Conservation (phyloP, 345 rosid genomes). For the Psidium friedrichsthalianum region DNA sequence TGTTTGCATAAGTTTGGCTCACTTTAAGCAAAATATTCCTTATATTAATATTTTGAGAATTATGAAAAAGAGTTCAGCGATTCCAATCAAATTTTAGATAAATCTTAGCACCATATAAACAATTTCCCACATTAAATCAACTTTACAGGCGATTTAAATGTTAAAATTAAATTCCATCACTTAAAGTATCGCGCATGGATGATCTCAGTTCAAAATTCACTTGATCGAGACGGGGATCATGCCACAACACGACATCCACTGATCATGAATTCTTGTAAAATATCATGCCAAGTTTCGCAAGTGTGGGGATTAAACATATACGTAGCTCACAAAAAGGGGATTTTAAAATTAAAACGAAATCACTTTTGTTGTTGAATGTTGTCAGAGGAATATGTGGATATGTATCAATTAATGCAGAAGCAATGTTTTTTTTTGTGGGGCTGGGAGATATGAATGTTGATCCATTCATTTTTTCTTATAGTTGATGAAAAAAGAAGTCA, state of each 20-base stretch:
- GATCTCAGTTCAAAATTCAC: not conserved
- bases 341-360: not conserved
- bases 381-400: not conserved
- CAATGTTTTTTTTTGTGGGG: no score
- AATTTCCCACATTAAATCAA: not conserved
- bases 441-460: not conserved
- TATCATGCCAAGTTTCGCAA: not conserved
- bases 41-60: not conserved
- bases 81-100: not conserved
- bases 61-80: not conserved
- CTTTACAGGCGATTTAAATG: fast-evolving
- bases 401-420: not conserved
- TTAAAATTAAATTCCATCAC: not conserved
- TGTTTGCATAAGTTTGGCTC: not conserved
- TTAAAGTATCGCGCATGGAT: not conserved
- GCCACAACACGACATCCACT: not conserved
- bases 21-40: not conserved
- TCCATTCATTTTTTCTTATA: not conserved
- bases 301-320: not conserved
- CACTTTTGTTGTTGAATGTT: not conserved
- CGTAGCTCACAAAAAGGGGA: not conserved
- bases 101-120: not conserved
- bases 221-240: not conserved
- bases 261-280: not conserved
- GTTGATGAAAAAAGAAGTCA: not conserved